Evolutionary conservation across 257 asterid genomes (phyloP).

Genomic region (Nicotiana obtusifolia): DNA sequence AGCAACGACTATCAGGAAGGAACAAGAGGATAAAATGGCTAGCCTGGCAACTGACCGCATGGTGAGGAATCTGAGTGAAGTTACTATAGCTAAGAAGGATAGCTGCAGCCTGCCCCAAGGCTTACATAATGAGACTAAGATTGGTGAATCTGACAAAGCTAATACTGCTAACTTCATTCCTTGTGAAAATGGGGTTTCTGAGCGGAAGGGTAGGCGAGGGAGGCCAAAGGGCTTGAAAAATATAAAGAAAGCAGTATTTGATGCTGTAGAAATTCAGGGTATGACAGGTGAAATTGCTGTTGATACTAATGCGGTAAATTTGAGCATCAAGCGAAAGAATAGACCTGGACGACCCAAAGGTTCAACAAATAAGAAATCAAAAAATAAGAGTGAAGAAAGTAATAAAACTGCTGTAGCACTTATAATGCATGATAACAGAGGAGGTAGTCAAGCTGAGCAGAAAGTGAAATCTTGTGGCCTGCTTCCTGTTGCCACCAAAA

Average conservation of each 20-base stretch:
- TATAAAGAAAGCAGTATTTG: background rate
- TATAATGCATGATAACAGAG: background rate
- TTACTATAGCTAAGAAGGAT: conserved; percentile 6
- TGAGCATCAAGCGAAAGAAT: background rate
- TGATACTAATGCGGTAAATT: background rate
- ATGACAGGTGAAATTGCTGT: background rate
- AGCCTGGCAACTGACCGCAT: background rate
- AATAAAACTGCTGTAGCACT: background rate
- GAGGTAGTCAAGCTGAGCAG: conserved; percentile 7
- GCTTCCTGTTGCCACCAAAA: conserved; percentile 6
- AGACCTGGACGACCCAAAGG: conserved; percentile 21
- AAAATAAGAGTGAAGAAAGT: background rate
- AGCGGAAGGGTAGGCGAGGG: conserved; percentile 5
- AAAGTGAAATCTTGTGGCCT: background rate
- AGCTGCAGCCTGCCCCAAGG: conserved; percentile 6
- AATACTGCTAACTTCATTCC: background rate
- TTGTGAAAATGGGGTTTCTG: background rate
- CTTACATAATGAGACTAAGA: background rate
- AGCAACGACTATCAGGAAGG: background rate
- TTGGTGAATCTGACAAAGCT: background rate
- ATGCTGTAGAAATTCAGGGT: background rate
- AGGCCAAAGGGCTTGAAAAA: conserved; percentile 14
- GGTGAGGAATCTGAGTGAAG: conserved; percentile 1
- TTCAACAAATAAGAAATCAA: conserved; percentile 16
- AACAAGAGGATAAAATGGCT: background rate